Evolutionary conservation across 2,329 filamentous ascomycete species (phyloP).

Genomic region (Scorias spongiosa): DNA sequence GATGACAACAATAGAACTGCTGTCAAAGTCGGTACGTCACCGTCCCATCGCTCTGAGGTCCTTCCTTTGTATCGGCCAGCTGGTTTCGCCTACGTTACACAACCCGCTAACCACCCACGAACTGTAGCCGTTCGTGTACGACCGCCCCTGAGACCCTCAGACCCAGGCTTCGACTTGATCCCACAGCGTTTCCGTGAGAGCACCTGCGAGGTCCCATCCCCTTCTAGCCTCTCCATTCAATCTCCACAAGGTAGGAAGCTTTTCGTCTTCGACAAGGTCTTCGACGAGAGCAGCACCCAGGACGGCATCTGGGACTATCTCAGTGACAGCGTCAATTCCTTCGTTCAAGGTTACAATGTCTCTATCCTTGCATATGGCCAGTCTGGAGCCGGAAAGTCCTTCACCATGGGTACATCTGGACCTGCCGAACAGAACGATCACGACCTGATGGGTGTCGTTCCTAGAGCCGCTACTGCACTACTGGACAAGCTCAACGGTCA

Average conservation of each 20-base stretch:
- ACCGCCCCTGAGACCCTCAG: conserved; percentile 64
- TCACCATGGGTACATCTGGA: conserved; percentile 94
- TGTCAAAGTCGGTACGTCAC: conserved; percentile 81
- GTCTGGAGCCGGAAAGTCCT: conserved; percentile 94
- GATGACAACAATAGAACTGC: conserved; percentile 84
- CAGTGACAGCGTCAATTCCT: conserved; percentile 74
- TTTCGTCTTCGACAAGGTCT: conserved; percentile 94
- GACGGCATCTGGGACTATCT: conserved; percentile 92
- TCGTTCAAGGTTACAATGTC: conserved; percentile 95
- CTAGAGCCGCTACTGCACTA: conserved; percentile 68
- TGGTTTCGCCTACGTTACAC: no score
- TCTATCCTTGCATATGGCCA: conserved; percentile 94
- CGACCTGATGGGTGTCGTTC: conserved; percentile 65
- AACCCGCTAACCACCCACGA: background rate
- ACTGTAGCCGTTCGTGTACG: conserved; percentile 74
- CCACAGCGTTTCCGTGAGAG: conserved; percentile 88
- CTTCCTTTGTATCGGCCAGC: conserved; percentile 4
- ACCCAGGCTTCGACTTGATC: conserved; percentile 88
- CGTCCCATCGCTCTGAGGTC: conserved; percentile 2
- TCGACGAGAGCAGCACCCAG: conserved; percentile 67
- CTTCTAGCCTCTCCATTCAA: conserved; percentile 76
- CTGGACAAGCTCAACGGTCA: conserved; percentile 72
- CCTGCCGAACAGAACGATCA: conserved; percentile 43
- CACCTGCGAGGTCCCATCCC: conserved; percentile 77
- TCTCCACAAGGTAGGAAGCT: conserved; percentile 84